These are phyloP conservation scores for Mortierella sp. DNA, from an alignment of 371 early-diverging fungal species.

Conservation along the genomic window DNA sequence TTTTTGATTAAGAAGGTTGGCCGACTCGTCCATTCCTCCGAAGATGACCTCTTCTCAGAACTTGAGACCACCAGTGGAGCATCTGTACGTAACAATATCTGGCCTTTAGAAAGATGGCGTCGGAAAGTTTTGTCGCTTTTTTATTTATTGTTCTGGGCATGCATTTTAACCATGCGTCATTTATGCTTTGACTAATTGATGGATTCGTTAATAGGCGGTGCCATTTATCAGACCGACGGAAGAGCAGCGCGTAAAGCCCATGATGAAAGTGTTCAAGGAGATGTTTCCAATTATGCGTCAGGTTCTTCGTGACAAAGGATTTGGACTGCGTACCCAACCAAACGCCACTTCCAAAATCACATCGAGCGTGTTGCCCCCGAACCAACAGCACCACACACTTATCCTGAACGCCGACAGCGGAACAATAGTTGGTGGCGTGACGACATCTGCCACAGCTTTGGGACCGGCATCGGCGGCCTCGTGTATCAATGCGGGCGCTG, in stretches of 20 bases:
- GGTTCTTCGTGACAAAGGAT: constrained; percentile 53
- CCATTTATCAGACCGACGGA: constrained; percentile 37
- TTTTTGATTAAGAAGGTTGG: constrained; percentile 54
- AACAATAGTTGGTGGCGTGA: constrained; percentile 16
- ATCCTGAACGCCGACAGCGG: constrained; percentile 19
- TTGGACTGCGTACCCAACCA: constrained; percentile 52
- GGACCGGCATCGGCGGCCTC: constrained; percentile 33
- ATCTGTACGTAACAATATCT: not conserved
- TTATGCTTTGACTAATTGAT: not conserved
- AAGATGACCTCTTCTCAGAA: constrained; percentile 51
- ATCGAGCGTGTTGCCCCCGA: constrained; percentile 39
- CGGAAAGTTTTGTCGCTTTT: too few species aligned
- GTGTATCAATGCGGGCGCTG: constrained; percentile 32
- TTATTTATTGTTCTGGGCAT: too few species aligned
- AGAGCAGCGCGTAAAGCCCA: constrained; percentile 49
- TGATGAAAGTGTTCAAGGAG: constrained; percentile 53
- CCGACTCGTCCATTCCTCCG: constrained; percentile 46
- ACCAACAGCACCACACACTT: constrained; percentile 16
- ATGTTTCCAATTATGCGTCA: constrained; percentile 56
- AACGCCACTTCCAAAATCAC: constrained; percentile 47
- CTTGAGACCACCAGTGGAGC: constrained; percentile 33
- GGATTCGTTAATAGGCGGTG: constrained; percentile 18
- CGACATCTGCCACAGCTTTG: constrained; percentile 14
- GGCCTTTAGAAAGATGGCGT: not conserved
- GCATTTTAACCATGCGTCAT: too few species aligned